Conservation (phyloP, 2,329 filamentous ascomycete genomes). For the Epichloe typhina region DNA sequence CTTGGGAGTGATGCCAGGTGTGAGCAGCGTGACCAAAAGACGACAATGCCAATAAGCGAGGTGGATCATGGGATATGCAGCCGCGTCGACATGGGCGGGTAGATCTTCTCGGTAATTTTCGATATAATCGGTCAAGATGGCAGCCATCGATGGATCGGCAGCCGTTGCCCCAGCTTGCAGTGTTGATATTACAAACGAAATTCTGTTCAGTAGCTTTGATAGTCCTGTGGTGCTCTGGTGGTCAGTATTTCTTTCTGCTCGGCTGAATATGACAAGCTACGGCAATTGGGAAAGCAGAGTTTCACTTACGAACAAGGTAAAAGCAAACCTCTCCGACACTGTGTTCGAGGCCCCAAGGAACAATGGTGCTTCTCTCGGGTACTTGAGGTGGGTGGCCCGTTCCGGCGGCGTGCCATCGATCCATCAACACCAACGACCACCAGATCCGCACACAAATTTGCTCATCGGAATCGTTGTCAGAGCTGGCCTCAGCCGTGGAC, state of each 20-base stretch:
- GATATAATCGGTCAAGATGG: conserved; percentile 23
- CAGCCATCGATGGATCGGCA: conserved; percentile 20
- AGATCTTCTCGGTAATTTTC: conserved; percentile 55
- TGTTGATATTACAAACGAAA: conserved; percentile 24
- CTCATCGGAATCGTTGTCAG: conserved; percentile 46
- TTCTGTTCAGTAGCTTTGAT: conserved; percentile 39
- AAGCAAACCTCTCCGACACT: conserved; percentile 51
- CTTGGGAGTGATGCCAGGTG: conserved; percentile 38
- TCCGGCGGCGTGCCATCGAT: conserved; percentile 61
- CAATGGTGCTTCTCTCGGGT: conserved; percentile 46
- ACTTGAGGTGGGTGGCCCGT: conserved; percentile 50
- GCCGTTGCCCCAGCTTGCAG: conserved; percentile 22
- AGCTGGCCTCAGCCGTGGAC: conserved; percentile 29
- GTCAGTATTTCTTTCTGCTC: not conserved
- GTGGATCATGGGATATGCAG: conserved; percentile 43
- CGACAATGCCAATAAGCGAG: conserved; percentile 59
- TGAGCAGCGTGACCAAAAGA: conserved; percentile 48
- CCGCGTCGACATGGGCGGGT: conserved; percentile 40
- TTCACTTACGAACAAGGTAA: conserved; percentile 46
- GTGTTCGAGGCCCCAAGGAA: conserved; percentile 44
- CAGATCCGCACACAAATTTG: conserved; percentile 51
- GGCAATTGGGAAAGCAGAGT: not conserved
- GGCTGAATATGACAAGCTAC: not conserved
- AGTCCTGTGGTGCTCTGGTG: conserved; percentile 25
- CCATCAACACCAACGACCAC: conserved; percentile 60